Percentiles rank a stretch among this genome's conserved stretches.
These are phyloP conservation scores for Blastobotrys elegans DNA, from an alignment of 1,139 yeast species.

Conservation along the genomic window DNA sequence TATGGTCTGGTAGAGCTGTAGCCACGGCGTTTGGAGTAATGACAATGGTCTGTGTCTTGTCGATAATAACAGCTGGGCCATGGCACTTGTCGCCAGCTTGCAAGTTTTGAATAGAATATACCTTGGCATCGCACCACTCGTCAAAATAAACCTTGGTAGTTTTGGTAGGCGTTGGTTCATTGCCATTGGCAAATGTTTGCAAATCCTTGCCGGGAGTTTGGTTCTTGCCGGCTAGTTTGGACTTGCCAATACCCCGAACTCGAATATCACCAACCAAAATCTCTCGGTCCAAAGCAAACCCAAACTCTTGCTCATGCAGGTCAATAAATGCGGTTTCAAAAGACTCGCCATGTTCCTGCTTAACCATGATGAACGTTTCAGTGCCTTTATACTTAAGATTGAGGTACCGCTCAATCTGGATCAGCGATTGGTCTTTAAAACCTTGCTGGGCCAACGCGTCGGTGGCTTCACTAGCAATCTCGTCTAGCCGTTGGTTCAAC, in stretches of 20 bases:
- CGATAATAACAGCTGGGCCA: conserved; percentile 85
- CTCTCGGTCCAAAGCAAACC: conserved; percentile 56
- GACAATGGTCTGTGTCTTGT: conserved; percentile 80
- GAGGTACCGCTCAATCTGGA: conserved; percentile 55
- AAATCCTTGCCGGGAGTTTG: conserved; percentile 22
- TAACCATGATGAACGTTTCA: conserved; percentile 75
- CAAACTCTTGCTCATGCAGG: conserved; percentile 63
- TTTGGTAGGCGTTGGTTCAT: conserved; percentile 5
- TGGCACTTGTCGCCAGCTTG: conserved; percentile 47
- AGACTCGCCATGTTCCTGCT: conserved; percentile 34
- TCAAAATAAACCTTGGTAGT: conserved; percentile 43
- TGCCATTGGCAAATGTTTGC: conserved; percentile 11
- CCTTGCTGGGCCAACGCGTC: conserved; percentile 45
- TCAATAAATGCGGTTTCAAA: conserved; percentile 39
- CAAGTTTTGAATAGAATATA: conserved; percentile 49
- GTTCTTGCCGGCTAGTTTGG: conserved; percentile 21
- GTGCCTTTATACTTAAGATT: conserved; percentile 84
- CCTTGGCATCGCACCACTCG: conserved; percentile 47
- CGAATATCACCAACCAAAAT: conserved; percentile 80
- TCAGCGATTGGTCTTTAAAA: conserved; percentile 33
- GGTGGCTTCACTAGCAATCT: conserved; percentile 34
- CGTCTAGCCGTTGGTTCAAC: conserved; percentile 36
- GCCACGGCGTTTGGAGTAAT: conserved; percentile 72
- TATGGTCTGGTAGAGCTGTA: conserved; percentile 54
- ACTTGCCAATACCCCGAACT: conserved; percentile 59